These are phyloP conservation scores for Fusarium robinianum DNA, from an alignment of 2,329 filamentous ascomycete species.

Conservation along the genomic window DNA sequence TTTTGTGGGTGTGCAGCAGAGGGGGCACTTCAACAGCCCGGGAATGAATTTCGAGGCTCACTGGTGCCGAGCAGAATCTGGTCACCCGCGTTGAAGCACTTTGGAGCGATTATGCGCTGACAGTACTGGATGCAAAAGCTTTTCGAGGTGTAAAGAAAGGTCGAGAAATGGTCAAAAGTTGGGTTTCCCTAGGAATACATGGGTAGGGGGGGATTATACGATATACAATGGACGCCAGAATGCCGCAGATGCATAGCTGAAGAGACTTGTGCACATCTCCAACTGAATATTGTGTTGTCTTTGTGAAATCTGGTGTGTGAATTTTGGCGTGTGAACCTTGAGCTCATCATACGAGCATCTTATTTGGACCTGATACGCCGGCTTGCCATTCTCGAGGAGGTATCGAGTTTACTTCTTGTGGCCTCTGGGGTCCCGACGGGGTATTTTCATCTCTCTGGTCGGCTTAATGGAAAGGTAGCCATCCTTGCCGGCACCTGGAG, in stretches of 20 bases:
- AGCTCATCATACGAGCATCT: no score
- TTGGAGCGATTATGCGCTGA: slow-evolving; percentile 21
- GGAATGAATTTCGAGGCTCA: slow-evolving; percentile 12
- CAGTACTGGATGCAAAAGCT: slow-evolving; percentile 31
- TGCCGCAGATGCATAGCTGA: slow-evolving; percentile 34
- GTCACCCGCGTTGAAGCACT: slow-evolving; percentile 24
- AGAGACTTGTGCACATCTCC: slow-evolving; percentile 27
- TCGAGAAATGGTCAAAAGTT: slow-evolving; percentile 30
- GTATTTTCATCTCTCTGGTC: no score
- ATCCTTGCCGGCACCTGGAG: no score
- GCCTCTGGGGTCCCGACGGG: no score
- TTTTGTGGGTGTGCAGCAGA: slow-evolving; percentile 11
- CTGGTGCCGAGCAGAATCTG: slow-evolving; percentile 21
- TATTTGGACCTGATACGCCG: no score
- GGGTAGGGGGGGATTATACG: slow-evolving; percentile 30
- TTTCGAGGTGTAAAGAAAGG: slow-evolving; percentile 22
- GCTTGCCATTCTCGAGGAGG: no score
- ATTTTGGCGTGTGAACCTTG: no score
- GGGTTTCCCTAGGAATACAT: slow-evolving; percentile 28
- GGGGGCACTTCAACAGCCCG: slow-evolving; percentile 8
- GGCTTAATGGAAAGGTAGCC: no score
- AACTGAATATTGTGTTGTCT: background rate
- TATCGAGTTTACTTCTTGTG: no score
- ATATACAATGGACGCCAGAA: slow-evolving; percentile 37
- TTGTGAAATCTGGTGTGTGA: background rate